Evolutionary conservation across 139 green algal genomes (phyloP).

Genomic region (Diplosphaera chodatii): DNA sequence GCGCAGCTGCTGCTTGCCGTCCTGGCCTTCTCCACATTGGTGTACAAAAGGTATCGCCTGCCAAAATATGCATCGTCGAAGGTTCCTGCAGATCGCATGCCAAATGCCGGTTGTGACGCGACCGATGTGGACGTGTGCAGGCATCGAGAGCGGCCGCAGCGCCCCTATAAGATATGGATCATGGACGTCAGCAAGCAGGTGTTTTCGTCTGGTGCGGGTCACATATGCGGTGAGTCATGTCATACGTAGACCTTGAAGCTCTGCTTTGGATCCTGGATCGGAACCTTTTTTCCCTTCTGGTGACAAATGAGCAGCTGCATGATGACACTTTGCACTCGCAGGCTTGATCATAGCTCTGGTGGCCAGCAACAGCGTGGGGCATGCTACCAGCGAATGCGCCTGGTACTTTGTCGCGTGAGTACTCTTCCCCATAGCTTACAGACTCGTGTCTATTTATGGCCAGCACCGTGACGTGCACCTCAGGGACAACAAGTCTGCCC

Average conservation of each 20-base stretch:
- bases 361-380: constrained; percentile 2
- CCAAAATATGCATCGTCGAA: too few species aligned
- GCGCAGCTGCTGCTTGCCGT: constrained; percentile 28
- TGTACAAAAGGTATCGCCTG: constrained; percentile 40
- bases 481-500: too few species aligned
- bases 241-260: too few species aligned
- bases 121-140: constrained; percentile 14
- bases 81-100: too few species aligned
- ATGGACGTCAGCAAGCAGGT: constrained; percentile 60
- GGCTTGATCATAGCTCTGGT: constrained; percentile 46
- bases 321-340: neutral
- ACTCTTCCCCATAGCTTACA: too few species aligned
- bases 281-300: too few species aligned
- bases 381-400: constrained; percentile 30
- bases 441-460: too few species aligned
- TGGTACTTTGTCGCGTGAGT: constrained; percentile 42
- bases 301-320: too few species aligned
- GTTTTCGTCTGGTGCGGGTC: constrained; percentile 29
- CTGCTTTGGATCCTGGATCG: too few species aligned
- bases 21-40: constrained; percentile 21
- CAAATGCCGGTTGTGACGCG: neutral
- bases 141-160: constrained; percentile 31
- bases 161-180: constrained; percentile 40
- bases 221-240: constrained; percentile 39
- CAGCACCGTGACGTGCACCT: too few species aligned